A percentile compares a stretch with the other conserved stretches of the same genome.
These are phyloP conservation scores for Dactylellina leptospora DNA, from an alignment of 2,329 filamentous ascomycete genomes.

Conservation along the genomic window DNA sequence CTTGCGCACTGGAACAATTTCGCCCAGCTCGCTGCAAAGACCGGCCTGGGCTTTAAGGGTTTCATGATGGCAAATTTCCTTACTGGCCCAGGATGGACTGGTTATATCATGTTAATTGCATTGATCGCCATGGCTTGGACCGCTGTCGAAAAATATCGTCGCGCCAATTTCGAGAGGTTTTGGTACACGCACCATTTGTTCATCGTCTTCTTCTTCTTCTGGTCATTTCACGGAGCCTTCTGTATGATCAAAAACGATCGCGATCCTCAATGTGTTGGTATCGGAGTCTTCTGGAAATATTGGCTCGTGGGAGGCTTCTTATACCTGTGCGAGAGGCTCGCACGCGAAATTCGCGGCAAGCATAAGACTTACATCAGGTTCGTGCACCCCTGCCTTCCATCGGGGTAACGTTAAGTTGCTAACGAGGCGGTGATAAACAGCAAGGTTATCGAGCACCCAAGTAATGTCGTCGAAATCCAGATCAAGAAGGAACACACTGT, in stretches of 20 bases:
- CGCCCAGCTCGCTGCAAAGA: slow-evolving; percentile 76
- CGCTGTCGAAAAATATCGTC: slow-evolving; percentile 77
- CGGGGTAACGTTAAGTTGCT: not conserved
- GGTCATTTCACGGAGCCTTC: slow-evolving; percentile 87
- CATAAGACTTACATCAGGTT: slow-evolving; percentile 80
- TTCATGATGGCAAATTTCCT: slow-evolving; percentile 80
- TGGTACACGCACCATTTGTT: slow-evolving; percentile 93
- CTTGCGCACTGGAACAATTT: slow-evolving; percentile 90
- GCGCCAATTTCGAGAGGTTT: slow-evolving; percentile 86
- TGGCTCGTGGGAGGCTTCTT: slow-evolving; percentile 85
- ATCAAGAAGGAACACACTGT: slow-evolving; percentile 90
- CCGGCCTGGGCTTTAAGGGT: slow-evolving; percentile 79
- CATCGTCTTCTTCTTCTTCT: slow-evolving; percentile 87
- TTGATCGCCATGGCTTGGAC: slow-evolving; percentile 81
- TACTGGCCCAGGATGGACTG: slow-evolving; percentile 84
- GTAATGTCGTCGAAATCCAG: slow-evolving; percentile 88
- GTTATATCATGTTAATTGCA: slow-evolving; percentile 82
- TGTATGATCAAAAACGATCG: slow-evolving; percentile 90
- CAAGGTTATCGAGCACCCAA: slow-evolving; percentile 88
- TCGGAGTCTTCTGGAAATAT: slow-evolving; percentile 88
- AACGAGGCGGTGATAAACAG: slow-evolving; percentile 58
- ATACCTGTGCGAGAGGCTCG: slow-evolving; percentile 80
- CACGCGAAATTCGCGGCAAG: slow-evolving; percentile 78
- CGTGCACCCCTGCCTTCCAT: not conserved
- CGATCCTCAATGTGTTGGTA: slow-evolving; percentile 77